Base-by-base conservation (phyloP, 495 filamentous ascomycete species). In the Aspergillus carlsbadensis region DNA sequence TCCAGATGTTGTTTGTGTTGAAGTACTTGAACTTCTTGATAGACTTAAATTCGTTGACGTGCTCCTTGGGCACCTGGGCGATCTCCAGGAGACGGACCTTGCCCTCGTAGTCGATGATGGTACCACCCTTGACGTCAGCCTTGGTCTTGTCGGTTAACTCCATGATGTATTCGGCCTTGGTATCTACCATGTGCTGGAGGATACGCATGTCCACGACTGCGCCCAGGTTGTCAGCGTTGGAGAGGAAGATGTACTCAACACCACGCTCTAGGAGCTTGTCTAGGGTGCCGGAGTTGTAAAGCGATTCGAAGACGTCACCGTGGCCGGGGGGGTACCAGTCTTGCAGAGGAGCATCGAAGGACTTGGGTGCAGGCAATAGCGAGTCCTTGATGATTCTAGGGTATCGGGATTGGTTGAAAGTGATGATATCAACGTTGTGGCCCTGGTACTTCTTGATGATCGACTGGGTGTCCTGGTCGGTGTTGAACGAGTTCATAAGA, bases 21-120 rank as follows among this genome's bases (percentile, higher is more conserved):
- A 99, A 99, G 86, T 99, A 99, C 82, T 96, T 97, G 87, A 99
- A 99, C 83, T 99, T 99, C 88, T 98, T 99, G 81, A 99, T 99
- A 45, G 94, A 97, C 87, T 99, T 99, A 90, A 99, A 99, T 78
- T 99, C 94, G 78, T 99, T 97, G 67, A 90, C 88, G 79, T 99
- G 93, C 79, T 98, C 91, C 84, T 96, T 98, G 76, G 95, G 94
- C n/a, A 99, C 94, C 79, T 99, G 94, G 11, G 94, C 94, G 62
- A 99, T 96, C 83, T 99, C 94, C 34, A 99, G 86, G 36, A 99
- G 87, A 65, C 94, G 92, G 62, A 91, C 94, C 57, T 89, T 90
- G 65, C 92, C 92, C 68, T 99, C 94, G 75, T 96, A 96, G 80
- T 99, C 92, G 70, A 99, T 99, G 78, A 99, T 99, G 68, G 94